These are phyloP conservation scores for Trichosporon sp. DNA, from an alignment of 1,284 basidiomycete species.

Conservation along the genomic window DNA sequence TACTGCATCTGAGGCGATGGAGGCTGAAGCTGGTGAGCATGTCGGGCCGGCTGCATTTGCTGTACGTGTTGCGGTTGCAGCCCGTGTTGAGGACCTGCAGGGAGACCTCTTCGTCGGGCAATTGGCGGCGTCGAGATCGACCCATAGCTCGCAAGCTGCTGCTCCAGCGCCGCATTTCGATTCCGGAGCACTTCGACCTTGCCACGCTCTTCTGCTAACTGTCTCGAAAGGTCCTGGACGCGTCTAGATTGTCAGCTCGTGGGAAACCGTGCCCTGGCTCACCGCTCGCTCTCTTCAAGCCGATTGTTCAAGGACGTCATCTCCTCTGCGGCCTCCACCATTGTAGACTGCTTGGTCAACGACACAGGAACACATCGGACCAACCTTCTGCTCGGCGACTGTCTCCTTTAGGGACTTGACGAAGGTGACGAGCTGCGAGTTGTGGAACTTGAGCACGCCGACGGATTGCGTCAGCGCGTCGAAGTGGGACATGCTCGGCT, in stretches of 20 bases:
- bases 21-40: not conserved
- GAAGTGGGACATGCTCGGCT: not conserved
- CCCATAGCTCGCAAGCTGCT: not conserved
- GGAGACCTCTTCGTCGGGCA: not conserved
- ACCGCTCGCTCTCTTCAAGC: not conserved
- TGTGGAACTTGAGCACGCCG: constrained; percentile 14
- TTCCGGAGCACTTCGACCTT: not conserved
- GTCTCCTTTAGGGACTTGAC: not conserved
- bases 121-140: not conserved
- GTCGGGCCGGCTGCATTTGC: not conserved
- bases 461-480: not conserved
- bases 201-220: not conserved
- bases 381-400: constrained; percentile 9
- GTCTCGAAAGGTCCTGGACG: not conserved
- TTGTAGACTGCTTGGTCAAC: not conserved
- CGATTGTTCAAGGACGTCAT: not conserved
- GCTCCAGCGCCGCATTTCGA: not conserved
- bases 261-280: not conserved
- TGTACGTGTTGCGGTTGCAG: not conserved
- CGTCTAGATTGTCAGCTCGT: not conserved
- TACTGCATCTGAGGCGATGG: not conserved
- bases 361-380: not conserved
- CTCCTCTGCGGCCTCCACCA: constrained; percentile 1
- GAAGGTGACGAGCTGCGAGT: constrained; percentile 9
- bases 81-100: not conserved